phyloP scores from a whole-genome alignment of 495 filamentous ascomycete genomes.

The Xylaria flabelliformis region DNA sequence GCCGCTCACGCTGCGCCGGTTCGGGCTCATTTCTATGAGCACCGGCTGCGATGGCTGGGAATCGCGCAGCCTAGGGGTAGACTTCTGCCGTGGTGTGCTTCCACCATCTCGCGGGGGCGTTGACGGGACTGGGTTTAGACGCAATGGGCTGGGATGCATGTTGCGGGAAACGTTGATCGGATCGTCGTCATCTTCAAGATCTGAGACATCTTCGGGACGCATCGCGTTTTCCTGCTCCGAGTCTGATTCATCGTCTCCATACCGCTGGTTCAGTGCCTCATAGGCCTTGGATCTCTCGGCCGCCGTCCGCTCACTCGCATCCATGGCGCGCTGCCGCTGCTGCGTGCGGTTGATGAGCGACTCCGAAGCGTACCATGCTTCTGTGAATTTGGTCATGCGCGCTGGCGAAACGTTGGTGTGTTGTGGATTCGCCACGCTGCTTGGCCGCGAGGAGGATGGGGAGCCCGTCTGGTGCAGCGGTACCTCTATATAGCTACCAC shows the following conservation, averaged over 20 bases:
- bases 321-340: constrained; percentile 42
- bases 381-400: constrained; percentile 67
- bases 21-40: constrained; percentile 51
- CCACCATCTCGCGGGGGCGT: constrained; percentile 24
- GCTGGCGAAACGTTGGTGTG: constrained; percentile 49
- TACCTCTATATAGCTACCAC: constrained; percentile 48
- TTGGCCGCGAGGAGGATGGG: constrained; percentile 39
- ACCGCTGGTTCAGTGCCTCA: constrained; percentile 51
- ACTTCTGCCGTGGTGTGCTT: constrained; percentile 28
- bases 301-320: constrained; percentile 50
- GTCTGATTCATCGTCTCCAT: constrained; percentile 52
- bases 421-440: constrained; percentile 38
- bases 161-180: constrained; percentile 33
- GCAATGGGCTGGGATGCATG: constrained; percentile 53
- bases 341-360: constrained; percentile 59
- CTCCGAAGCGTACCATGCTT: constrained; percentile 64
- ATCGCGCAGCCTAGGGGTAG: constrained; percentile 41
- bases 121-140: constrained; percentile 47
- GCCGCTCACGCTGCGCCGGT: constrained; percentile 45
- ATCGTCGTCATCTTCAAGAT: constrained; percentile 34
- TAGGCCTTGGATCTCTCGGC: constrained; percentile 54
- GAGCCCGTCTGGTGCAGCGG: constrained; percentile 45
- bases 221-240: constrained; percentile 49
- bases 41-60: constrained; percentile 31
- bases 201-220: constrained; percentile 29